phyloP scores from a whole-genome alignment of 148 eudicot genomes.

The Chenopodium formosanum region DNA sequence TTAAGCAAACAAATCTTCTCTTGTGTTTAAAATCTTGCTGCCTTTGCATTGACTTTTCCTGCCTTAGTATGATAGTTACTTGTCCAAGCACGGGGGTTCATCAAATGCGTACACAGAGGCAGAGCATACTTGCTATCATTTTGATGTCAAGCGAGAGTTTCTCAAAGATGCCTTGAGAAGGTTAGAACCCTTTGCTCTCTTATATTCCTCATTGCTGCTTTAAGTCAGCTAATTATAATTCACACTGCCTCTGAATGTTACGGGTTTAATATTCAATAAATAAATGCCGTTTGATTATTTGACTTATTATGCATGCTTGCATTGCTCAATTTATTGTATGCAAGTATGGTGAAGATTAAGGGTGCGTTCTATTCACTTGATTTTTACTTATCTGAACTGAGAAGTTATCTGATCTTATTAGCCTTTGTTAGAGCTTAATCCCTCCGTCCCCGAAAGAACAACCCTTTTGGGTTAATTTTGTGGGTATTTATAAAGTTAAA shows the following conservation, averaged over 20 bases:
- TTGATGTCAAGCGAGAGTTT: constrained; percentile 85
- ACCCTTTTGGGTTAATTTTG: too few species aligned
- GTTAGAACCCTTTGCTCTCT: constrained; percentile 1
- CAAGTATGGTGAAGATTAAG: neutral
- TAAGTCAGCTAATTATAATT: neutral
- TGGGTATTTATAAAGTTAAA: too few species aligned
- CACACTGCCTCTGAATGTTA: neutral
- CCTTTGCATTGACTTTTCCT: constrained; percentile 30
- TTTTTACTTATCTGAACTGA: too few species aligned
- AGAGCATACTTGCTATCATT: constrained; percentile 93
- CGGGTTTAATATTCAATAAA: neutral
- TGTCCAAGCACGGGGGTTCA: constrained; percentile 96
- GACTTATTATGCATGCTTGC: neutral
- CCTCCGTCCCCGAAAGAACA: too few species aligned
- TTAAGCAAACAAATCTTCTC: neutral
- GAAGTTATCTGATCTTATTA: too few species aligned
- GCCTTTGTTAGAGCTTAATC: too few species aligned
- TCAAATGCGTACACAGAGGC: constrained; percentile 98
- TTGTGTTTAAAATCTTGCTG: neutral
- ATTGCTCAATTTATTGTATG: neutral
- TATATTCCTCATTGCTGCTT: neutral
- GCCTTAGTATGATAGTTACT: constrained; percentile 88
- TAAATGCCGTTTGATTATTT: neutral
- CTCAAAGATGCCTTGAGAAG: constrained; percentile 70
- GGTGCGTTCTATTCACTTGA: too few species aligned